A percentile compares a stretch with the other conserved stretches of the same genome.
Evolutionary conservation across 73 alveolate genomes (phyloP).

Genomic region (Paramecium biaurelia): DNA sequence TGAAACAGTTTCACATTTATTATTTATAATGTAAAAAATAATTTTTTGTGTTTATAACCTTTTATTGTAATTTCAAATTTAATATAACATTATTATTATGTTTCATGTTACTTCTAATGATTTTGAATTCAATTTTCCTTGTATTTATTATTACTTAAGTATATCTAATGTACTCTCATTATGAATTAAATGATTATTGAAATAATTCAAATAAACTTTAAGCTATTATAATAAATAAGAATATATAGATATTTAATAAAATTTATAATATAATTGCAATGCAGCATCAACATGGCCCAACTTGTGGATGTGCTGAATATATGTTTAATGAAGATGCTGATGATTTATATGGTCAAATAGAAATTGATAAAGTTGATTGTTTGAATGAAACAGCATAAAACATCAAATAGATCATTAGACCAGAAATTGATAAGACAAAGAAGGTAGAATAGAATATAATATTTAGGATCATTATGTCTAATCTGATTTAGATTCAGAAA

Average conservation of each 20-base stretch:
- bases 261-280: background rate
- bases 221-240: background rate
- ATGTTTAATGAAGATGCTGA: conserved; percentile 23
- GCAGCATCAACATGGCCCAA: conserved; percentile 12
- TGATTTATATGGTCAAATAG: conserved; percentile 35
- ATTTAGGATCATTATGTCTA: background rate
- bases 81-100: no score
- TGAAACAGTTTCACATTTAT: no score
- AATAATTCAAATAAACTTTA: no score
- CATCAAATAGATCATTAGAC: background rate
- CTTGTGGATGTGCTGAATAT: conserved; percentile 41
- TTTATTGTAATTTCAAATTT: no score
- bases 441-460: background rate
- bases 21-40: no score
- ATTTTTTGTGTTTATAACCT: no score
- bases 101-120: no score
- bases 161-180: no score
- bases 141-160: no score
- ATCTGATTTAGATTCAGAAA: conserved; percentile 38
- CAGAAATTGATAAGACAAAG: background rate
- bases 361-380: conserved; percentile 4
- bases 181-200: background rate
- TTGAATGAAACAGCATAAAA: conserved; percentile 7
- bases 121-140: no score
- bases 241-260: background rate